Base-by-base conservation (phyloP, 768 basidiomycete species). In the Podaxis mareebaensis region DNA sequence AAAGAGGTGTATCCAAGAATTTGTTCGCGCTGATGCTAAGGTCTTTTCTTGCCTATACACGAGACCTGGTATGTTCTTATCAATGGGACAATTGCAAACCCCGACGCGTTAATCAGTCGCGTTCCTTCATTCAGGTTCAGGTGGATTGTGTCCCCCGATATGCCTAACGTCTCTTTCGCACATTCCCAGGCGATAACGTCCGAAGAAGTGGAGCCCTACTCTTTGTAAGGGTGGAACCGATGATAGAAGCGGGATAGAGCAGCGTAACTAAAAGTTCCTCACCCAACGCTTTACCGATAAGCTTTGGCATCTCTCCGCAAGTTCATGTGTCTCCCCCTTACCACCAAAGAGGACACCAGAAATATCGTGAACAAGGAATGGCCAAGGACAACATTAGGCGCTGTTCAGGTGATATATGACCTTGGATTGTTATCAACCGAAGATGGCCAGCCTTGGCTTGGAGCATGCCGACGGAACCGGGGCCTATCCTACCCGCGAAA, bases 361-460 rank as follows among this genome's bases (percentile, higher is more conserved):
- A n/a, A 62, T 26, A 11, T 56, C 49, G 53, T 28, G 61, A n/a
- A 56, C 61, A 62, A 55, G 61, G 39, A 55, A 62, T 30, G 61
- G 53, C 13, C 53, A 36, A 11, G 61, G 42, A 15, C 61, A 46
- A 11, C 46, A 42, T 11, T 53, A 53, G 28, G 55, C 53, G 13
- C 1, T 12, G 13, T 62, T 62, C 42, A 62, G 33, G 13, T 22
- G 61, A 17, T 40, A 22, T 26, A 55, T 62, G 20, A 62, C 54
- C 24, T 55, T 17, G 61, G 28, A 20, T 55, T 55, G 8, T 49
- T 62, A 26, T 62, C 61, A 30, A 44, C 61, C 39, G 55, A 56
- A 28, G 44, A 11, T 56, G 55, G 28, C 61, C 61, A 30, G 61
- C 61, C 30, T 55, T 62, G 53, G 53, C 61, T 17, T 55, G 61